A percentile compares a stretch with the other conserved stretches of the same genome.
Conservation (phyloP, 2,329 filamentous ascomycete species). For the Cercospora sesami region DNA sequence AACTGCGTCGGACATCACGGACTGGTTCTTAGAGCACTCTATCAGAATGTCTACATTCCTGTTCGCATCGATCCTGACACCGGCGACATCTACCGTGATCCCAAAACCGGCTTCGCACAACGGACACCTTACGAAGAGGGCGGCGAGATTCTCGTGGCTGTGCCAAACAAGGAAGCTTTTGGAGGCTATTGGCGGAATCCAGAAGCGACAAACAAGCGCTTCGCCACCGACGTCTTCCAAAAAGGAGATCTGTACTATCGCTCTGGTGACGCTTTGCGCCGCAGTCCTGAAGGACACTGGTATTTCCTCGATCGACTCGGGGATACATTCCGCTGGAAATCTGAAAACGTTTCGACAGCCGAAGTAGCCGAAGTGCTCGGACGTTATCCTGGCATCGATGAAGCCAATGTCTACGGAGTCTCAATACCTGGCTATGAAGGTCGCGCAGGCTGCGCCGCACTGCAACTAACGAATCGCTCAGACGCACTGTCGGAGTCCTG, state of each 20-base stretch:
- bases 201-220: conserved; percentile 62
- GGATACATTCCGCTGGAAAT: conserved; percentile 52
- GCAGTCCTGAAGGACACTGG: conserved; percentile 46
- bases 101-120: conserved; percentile 65
- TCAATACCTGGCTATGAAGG: conserved; percentile 48
- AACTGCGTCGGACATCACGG: conserved; percentile 72
- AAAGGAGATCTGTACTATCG: conserved; percentile 50
- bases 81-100: conserved; percentile 65
- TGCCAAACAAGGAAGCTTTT: conserved; percentile 60
- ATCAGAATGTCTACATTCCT: conserved; percentile 61
- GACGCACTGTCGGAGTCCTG: conserved; percentile 52
- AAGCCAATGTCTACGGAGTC: conserved; percentile 52
- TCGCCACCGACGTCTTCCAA: conserved; percentile 47
- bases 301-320: conserved; percentile 50
- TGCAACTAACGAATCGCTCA: conserved; percentile 51
- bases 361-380: conserved; percentile 48
- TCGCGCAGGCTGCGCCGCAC: conserved; percentile 58
- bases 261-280: conserved; percentile 48
- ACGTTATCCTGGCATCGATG: conserved; percentile 43
- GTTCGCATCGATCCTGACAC: conserved; percentile 69
- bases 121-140: conserved; percentile 65
- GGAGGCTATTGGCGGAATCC: conserved; percentile 69
- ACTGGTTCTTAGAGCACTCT: conserved; percentile 54
- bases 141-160: conserved; percentile 69
- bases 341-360: conserved; percentile 50